Base-by-base conservation (phyloP, 345 rosid species). In the Euphorbia pulcherrima region DNA sequence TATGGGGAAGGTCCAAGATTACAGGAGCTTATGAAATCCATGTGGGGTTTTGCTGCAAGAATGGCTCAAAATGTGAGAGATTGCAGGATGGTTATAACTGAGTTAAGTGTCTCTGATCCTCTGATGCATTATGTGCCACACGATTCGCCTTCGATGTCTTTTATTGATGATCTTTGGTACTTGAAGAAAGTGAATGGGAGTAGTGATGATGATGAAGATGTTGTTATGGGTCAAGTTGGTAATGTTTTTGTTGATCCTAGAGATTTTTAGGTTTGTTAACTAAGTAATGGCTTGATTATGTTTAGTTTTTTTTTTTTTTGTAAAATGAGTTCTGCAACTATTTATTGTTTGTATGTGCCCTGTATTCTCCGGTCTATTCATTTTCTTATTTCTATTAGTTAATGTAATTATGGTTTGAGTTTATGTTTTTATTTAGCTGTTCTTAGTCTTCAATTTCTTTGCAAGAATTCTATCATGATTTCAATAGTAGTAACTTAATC, bases 201-300 rank as follows among this genome's bases (percentile, higher is more conserved):
- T 12, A 46, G 6, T 12, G 67, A 50, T 9, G 77, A 46, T 5
- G 67, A 74, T 11, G 78, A 72, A 4, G 61, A 13, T 57, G 47
- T 23, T 46, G 40, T 39, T 37, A 44, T 46, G 60, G 78, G 71
- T 46, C 72, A 76, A 54, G 67, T 41, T 4, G 85, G 87, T n/a
- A 83, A 83, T 75, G 88, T 84, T 9, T 74, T 83, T 58, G 80
- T 84, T 72, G 88, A 84, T 84, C 91, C 88, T 2, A 78, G 91
- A 68, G 86, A 87, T 30, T 79, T 83, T 72, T 83, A 82, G 75
- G 39, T 29, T 57, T 28, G 1, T 29, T 16, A 57, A 35, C 5
- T 52, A 33, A 33, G 37, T 33, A 33, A 3, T 7, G 7, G 37
- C 37, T 33, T 33, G 27, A 29, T 44, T 44, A 44, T 8, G 18